Base-by-base conservation (phyloP, 148 eudicot species). In the Rhododendron simsii region DNA sequence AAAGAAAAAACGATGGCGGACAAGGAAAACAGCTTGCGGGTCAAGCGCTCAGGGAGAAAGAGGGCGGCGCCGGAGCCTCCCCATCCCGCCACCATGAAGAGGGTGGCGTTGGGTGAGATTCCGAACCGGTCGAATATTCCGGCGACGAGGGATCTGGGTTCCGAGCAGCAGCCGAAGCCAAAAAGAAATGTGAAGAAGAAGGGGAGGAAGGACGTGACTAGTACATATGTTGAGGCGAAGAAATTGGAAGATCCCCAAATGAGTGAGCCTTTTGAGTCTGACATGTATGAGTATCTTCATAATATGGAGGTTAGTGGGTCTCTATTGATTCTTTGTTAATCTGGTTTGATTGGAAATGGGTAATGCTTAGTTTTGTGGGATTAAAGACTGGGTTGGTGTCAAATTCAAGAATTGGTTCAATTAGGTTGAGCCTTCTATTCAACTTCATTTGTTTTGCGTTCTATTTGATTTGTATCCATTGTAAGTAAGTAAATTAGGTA, bases 21-120 rank as follows among this genome's bases (percentile, higher is more conserved):
- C 35, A 88, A 93, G 85, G 99, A 95, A 90, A 96, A 94, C 84
- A 87, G 87, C 61, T 84, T 81, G 82, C 90, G 93, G 73, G 89
- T 92, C 23, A 96, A 96, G 0, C 87, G 98, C 53, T 81, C 91
- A 67, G 91, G 96, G 13, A 94, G 91, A 86, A 90, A 92, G 86
- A 91, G 93, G 51, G 93, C 95, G 0, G 45, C 85, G 81, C 23
- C 87, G 15, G 76, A 81, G 51, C 47, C 73, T 45, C 67, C 26
- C 7, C 86, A 53, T 2, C 90, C 88, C 1, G 44, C 89, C 5
- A 84, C 57, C 63, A 91, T 88, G 89, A 94, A 89, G 83, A 81
- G 98, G 81, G 98, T 89, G 37, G 98, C 94, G 20, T 87, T 96
- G 84, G 95, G 96, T 1, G 99, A 96, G 48, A 88, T 95, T 55